A percentile compares a stretch with the other conserved stretches of the same genome.
phyloP scores from a whole-genome alignment of 768 basidiomycete genomes.

The Sporobolomyces roseus region DNA sequence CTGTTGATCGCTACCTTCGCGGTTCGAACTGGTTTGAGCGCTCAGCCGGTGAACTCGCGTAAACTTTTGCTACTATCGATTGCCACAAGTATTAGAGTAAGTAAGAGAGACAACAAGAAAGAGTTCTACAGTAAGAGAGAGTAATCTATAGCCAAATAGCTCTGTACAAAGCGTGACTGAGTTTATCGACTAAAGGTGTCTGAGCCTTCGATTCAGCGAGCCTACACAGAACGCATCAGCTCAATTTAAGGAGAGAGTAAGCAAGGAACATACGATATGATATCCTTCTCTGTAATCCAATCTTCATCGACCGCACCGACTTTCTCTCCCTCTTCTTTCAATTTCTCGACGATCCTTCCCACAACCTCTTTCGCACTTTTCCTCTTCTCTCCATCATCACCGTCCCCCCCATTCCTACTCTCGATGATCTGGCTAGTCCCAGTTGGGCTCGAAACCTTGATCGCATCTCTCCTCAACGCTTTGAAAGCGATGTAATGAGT shows the following conservation, averaged over 20 bases:
- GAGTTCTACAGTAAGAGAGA: not conserved
- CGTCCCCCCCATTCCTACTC: not conserved
- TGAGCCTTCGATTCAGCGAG: slow-evolving; percentile 30
- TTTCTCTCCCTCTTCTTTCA: slow-evolving; percentile 22
- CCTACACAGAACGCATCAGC: not conserved
- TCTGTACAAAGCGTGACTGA: slow-evolving; percentile 1
- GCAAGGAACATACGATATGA: slow-evolving; percentile 18
- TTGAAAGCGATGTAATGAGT: slow-evolving; percentile 36
- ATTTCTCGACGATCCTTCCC: slow-evolving; percentile 1
- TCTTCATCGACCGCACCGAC: slow-evolving; percentile 16
- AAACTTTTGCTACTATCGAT: too few relatives aligned
- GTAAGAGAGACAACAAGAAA: not conserved
- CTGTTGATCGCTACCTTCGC: too few relatives aligned
- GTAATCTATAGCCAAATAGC: slow-evolving; percentile 55
- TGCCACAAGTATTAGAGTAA: not conserved
- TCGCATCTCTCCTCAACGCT: slow-evolving; percentile 25
- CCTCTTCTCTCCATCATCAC: not conserved
- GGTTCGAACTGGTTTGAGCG: too few relatives aligned
- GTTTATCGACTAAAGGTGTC: slow-evolving; percentile 26
- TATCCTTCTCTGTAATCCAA: slow-evolving; percentile 30
- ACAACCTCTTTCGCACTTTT: slow-evolving; percentile 28
- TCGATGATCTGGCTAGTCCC: slow-evolving; percentile 20
- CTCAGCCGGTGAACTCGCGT: too few relatives aligned
- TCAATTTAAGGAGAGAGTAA: not conserved
- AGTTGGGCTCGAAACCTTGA: slow-evolving; percentile 8